phyloP scores from a whole-genome alignment of 1,284 basidiomycete genomes.

The Leccinum fuscescens region DNA sequence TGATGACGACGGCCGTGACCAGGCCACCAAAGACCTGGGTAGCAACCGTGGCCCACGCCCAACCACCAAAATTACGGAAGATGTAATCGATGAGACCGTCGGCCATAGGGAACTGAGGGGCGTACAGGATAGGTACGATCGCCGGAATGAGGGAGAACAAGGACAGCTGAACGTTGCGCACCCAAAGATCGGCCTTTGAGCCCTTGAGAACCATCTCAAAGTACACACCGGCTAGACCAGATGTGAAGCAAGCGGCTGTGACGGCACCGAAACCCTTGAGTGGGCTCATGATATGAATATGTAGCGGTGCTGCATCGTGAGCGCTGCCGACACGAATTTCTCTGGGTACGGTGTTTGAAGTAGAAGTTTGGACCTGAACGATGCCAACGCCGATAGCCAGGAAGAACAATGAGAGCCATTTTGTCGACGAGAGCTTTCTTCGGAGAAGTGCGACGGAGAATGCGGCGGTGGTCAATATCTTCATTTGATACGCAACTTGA shows the following conservation, averaged over 20 bases:
- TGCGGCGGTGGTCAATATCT: constrained; percentile 92
- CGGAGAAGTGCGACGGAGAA: constrained; percentile 86
- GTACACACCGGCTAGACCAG: constrained; percentile 80
- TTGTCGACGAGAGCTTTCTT: constrained; percentile 65
- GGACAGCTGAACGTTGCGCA: constrained; percentile 77
- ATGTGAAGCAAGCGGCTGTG: constrained; percentile 73
- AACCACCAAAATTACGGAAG: constrained; percentile 80
- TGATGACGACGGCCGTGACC: constrained; percentile 86
- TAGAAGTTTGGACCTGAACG: constrained; percentile 78
- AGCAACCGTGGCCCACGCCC: constrained; percentile 91
- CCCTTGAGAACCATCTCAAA: constrained; percentile 82
- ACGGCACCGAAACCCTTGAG: constrained; percentile 67
- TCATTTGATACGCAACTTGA: constrained; percentile 92
- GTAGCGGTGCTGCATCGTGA: constrained; percentile 47
- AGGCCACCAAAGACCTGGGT: constrained; percentile 93
- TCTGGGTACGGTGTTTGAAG: constrained; percentile 22
- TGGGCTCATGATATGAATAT: constrained; percentile 58
- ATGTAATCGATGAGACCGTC: constrained; percentile 47
- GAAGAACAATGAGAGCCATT: constrained; percentile 84
- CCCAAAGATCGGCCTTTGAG: constrained; percentile 70
- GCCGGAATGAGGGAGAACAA: constrained; percentile 78
- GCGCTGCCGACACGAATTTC: constrained; percentile 49
- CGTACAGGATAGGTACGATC: constrained; percentile 64
- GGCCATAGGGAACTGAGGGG: constrained; percentile 37
- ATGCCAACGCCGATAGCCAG: constrained; percentile 88